A percentile compares a stretch with the other conserved stretches of the same genome.
These are phyloP conservation scores for Yarrowia hollandica DNA, from an alignment of 805 yeast genomes.

Conservation along the genomic window DNA sequence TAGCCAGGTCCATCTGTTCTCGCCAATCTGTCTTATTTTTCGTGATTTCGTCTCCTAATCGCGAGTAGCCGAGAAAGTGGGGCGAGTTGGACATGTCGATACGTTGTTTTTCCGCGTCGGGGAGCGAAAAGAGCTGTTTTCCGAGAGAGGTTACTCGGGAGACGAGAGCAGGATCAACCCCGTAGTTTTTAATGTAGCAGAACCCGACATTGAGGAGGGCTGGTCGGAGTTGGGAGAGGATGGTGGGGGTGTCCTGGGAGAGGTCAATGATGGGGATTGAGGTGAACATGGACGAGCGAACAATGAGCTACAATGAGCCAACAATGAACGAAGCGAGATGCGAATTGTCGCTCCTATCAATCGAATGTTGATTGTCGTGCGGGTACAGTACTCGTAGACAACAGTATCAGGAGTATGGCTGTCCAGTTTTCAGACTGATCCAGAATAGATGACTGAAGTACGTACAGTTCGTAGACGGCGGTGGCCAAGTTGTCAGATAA, in stretches of 20 bases:
- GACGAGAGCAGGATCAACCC: neutral
- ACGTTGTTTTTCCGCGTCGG: neutral
- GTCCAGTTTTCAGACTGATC: too few species aligned
- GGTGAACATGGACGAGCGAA: neutral
- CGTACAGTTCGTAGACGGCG: too few species aligned
- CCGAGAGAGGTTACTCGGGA: neutral
- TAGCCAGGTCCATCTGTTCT: constrained; percentile 30
- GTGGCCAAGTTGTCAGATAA: too few species aligned
- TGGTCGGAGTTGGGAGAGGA: constrained; percentile 3
- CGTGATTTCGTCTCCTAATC: constrained; percentile 24
- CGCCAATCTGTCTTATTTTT: constrained; percentile 21
- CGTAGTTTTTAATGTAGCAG: constrained; percentile 18
- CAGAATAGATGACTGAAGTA: too few species aligned
- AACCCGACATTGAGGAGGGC: constrained; percentile 22
- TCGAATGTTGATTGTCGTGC: too few species aligned
- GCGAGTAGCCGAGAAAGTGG: constrained; percentile 19
- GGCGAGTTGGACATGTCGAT: constrained; percentile 27
- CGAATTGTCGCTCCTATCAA: too few species aligned
- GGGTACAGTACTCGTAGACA: too few species aligned
- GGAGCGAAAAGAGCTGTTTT: neutral
- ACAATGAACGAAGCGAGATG: neutral
- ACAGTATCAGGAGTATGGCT: too few species aligned
- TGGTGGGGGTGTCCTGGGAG: neutral
- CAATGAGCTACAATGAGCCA: too few species aligned
- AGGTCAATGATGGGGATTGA: constrained; percentile 19